phyloP scores from a whole-genome alignment of 2,329 filamentous ascomycete genomes.

The Xylaria digitata region DNA sequence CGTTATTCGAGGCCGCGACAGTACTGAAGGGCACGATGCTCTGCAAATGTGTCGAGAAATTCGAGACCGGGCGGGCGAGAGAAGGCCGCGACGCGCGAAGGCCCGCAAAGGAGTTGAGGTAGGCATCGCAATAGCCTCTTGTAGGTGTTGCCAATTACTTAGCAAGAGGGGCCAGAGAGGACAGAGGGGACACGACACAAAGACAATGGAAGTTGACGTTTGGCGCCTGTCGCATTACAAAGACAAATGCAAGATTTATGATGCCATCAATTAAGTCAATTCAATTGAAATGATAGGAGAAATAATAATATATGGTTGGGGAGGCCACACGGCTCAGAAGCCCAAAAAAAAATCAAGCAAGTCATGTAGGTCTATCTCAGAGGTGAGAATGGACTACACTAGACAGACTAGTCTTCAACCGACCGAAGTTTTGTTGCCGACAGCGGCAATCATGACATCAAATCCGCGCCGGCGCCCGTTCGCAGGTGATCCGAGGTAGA shows the following conservation, averaged over 20 bases:
- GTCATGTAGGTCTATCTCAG: not conserved
- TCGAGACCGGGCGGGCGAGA: slow-evolving; percentile 41
- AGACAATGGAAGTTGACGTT: not conserved
- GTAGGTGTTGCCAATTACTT: not conserved
- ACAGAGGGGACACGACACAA: slow-evolving; percentile 1
- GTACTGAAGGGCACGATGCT: slow-evolving; percentile 43
- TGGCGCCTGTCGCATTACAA: slow-evolving; percentile 11
- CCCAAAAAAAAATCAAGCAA: not conserved
- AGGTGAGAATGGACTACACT: not conserved
- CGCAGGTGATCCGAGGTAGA: slow-evolving; percentile 27
- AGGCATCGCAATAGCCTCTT: slow-evolving; percentile 42
- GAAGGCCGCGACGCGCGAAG: slow-evolving; percentile 44
- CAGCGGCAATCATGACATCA: slow-evolving; percentile 41
- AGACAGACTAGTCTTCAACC: not conserved
- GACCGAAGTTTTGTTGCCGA: slow-evolving; percentile 26
- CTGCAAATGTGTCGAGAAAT: slow-evolving; percentile 34
- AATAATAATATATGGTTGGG: not conserved
- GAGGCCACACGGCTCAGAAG: slow-evolving; percentile 8
- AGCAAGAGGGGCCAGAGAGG: not conserved
- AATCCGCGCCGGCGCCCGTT: not conserved
- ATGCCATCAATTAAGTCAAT: not conserved
- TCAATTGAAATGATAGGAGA: not conserved
- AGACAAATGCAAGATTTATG: not conserved
- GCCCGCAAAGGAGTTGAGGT: slow-evolving; percentile 45
- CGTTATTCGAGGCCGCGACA: slow-evolving; percentile 34